Evolutionary conservation across 495 filamentous ascomycete species (phyloP), one percentile per base, ranked within the genome.

Genomic region (Tuber magnatum): DNA sequence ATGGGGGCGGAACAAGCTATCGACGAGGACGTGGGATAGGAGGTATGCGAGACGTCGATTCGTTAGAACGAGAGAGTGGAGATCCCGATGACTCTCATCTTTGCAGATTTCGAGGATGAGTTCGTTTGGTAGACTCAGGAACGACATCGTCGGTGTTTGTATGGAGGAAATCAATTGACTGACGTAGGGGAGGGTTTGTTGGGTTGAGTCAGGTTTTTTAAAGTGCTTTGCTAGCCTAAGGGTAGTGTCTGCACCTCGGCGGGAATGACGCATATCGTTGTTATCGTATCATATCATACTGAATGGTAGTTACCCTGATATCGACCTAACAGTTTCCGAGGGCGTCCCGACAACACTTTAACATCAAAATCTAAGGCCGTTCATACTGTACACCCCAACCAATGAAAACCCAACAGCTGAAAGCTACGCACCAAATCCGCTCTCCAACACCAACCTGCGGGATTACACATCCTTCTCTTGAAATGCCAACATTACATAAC

Each of bases 81-180:
- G 76, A 32, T 76, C 74, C 43, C 56, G 74, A 65, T 70, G 76
- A 39, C 39, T 5, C 44, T 70, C 61, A 65, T 78, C 74, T 20
- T 76, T 78, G 39, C 73, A 74, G 69, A 78, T 44, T 35, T 74
- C 70, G 20, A 78, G 72, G 20, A 78, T 74, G 70, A 78, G 70
- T 43, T 77, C 76, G 69, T 78, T 78, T 39, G 74, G 74, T 7
- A 78, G 35, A 42, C 43, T 43, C 40, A 78, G 76, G 48, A 78
- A 69, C 24, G 76, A 24, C 76, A 78, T 78, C 28, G 70, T 72
- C 22, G 18, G 51, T 46, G 69, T 46, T 68, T 32, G 48, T 39
- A 71, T 51, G 28, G 56, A 65, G 10, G 51, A 32, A 51, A 32
- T 16, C 3, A 32, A 65, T 16, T 18, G 56, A 35, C 5, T 18